A percentile compares a stretch with the other conserved stretches of the same genome.
Conservation (phyloP, 306 rosid genomes). For the Acacia crassicarpa region DNA sequence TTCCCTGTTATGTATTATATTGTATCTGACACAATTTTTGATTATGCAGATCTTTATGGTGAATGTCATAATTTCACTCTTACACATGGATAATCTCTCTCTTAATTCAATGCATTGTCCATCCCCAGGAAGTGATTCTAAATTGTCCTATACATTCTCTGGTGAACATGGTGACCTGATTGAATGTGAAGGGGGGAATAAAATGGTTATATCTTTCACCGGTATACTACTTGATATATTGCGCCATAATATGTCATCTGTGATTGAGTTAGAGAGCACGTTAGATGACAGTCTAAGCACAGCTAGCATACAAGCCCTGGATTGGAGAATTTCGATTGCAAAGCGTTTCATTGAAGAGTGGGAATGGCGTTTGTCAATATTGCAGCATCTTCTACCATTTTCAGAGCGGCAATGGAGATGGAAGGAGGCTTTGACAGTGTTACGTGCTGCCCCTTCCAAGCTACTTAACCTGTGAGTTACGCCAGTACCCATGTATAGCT, state of each 20-base stretch:
- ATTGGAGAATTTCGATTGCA: conserved; percentile 85
- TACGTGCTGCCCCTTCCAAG: conserved; percentile 96
- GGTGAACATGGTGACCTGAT: conserved; percentile 49
- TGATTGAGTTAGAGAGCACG: conserved; percentile 56
- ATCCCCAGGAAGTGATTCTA: conserved; percentile 52
- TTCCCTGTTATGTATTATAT: conserved; percentile 19
- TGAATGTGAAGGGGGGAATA: conserved; percentile 68
- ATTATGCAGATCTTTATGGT: conserved; percentile 80
- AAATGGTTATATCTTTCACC: conserved; percentile 84
- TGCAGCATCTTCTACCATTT: conserved; percentile 92
- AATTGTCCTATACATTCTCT: conserved; percentile 38
- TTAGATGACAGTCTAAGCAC: conserved; percentile 48
- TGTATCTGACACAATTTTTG: conserved; percentile 20
- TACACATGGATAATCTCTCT: conserved; percentile 88
- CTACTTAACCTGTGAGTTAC: conserved; percentile 92
- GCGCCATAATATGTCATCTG: conserved; percentile 57
- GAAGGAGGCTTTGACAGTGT: conserved; percentile 90
- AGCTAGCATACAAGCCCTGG: conserved; percentile 79
- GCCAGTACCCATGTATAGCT: not conserved
- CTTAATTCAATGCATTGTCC: conserved; percentile 59
- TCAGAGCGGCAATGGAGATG: conserved; percentile 95
- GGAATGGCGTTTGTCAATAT: conserved; percentile 98
- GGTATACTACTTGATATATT: conserved; percentile 69
- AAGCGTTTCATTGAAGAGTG: conserved; percentile 90
- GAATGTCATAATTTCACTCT: conserved; percentile 71